phyloP scores from a whole-genome alignment of 345 rosid species.

The Aegle marmelos region DNA sequence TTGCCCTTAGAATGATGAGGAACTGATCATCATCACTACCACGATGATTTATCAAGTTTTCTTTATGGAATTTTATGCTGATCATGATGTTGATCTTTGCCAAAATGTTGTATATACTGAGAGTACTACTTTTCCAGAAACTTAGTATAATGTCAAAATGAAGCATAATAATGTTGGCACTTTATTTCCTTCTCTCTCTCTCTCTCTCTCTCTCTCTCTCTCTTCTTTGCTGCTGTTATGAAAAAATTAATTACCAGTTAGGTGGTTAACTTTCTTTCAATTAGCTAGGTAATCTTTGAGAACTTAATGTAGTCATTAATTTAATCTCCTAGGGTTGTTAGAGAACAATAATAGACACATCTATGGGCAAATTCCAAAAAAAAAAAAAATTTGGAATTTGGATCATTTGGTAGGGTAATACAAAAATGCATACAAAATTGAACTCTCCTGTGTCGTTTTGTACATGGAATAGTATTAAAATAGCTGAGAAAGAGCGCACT shows the following conservation, averaged over 20 bases:
- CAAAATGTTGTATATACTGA: slow-evolving; percentile 15
- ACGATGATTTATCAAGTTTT: background rate
- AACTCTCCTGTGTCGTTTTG: slow-evolving; percentile 26
- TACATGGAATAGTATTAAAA: background rate
- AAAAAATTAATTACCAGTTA: slow-evolving; percentile 12
- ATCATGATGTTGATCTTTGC: slow-evolving; percentile 7
- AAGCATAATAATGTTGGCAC: slow-evolving; percentile 16
- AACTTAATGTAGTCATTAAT: no score
- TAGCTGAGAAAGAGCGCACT: background rate
- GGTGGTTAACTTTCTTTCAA: slow-evolving; percentile 18
- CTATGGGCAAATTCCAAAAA: slow-evolving; percentile 5
- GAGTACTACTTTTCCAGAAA: slow-evolving; percentile 13
- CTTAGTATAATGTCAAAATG: slow-evolving; percentile 10
- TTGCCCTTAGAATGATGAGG: slow-evolving; percentile 86
- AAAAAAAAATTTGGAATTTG: background rate
- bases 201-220: background rate
- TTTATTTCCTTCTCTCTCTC: background rate
- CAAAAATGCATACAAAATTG: slow-evolving; percentile 17
- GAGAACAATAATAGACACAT: slow-evolving; percentile 18
- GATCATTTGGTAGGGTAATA: background rate
- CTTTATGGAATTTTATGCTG: slow-evolving; percentile 1
- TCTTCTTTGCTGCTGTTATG: background rate
- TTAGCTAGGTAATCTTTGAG: slow-evolving; percentile 16
- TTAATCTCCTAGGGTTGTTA: background rate
- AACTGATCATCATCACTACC: slow-evolving; percentile 27